Percentiles rank a stretch among this genome's conserved stretches.
Conservation (phyloP, 2,329 filamentous ascomycete genomes). For the Chaetomiaceae sp. region DNA sequence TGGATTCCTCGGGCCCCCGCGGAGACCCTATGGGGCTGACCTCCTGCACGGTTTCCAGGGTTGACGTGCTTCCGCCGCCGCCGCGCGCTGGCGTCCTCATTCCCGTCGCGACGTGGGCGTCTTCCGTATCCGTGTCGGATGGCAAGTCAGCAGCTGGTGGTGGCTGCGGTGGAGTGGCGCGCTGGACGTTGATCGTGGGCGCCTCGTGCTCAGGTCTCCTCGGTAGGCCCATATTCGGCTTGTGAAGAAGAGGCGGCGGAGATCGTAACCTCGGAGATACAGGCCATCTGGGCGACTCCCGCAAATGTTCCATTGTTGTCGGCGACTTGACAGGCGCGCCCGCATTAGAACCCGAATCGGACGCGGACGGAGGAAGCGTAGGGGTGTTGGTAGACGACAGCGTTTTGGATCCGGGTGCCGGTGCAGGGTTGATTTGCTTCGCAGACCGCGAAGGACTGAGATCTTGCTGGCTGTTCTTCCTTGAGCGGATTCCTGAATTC, state of each 20-base stretch:
- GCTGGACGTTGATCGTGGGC: conserved; percentile 51
- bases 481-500: conserved; percentile 47
- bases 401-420: conserved; percentile 60
- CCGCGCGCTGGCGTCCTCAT: conserved; percentile 58
- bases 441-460: conserved; percentile 55
- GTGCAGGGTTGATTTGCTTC: conserved; percentile 52
- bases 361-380: conserved; percentile 54
- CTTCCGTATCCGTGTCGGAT: conserved; percentile 52
- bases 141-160: conserved; percentile 34
- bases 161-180: conserved; percentile 42
- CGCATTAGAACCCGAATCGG: conserved; percentile 59
- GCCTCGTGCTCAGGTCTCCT: conserved; percentile 48
- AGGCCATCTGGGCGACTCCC: conserved; percentile 66
- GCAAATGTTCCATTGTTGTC: conserved; percentile 43
- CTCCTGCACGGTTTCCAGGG: conserved; percentile 88
- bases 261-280: conserved; percentile 73
- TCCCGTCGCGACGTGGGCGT: conserved; percentile 46
- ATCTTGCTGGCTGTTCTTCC: conserved; percentile 62
- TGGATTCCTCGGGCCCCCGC: conserved; percentile 41
- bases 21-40: conserved; percentile 74
- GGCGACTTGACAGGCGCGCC: conserved; percentile 61
- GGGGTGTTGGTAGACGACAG: conserved; percentile 66
- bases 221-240: conserved; percentile 41
- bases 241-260: conserved; percentile 59
- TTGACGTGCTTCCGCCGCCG: conserved; percentile 55